phyloP scores from a whole-genome alignment of 106 monocot genomes.

The Dendrobium huoshanense region DNA sequence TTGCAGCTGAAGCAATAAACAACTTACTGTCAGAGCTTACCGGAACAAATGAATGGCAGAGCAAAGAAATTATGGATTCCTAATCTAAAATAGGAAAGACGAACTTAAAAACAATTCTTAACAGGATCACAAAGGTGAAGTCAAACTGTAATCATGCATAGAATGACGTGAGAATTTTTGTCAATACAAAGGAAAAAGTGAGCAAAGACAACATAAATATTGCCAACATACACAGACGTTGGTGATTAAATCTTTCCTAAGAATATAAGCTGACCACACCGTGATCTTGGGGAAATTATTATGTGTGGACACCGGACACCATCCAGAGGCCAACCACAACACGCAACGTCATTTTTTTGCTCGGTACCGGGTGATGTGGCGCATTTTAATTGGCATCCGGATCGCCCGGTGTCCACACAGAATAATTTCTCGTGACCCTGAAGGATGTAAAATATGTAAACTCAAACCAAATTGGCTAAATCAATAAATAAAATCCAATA shows the following conservation, averaged over 20 bases:
- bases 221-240: not conserved
- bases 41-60: not conserved
- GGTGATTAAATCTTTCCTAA: not conserved
- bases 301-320: too few relatives aligned
- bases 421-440: not conserved
- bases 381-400: too few relatives aligned
- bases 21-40: not conserved
- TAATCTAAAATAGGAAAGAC: not conserved
- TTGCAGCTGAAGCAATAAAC: conserved; percentile 42
- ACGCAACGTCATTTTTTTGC: too few relatives aligned
- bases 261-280: not conserved
- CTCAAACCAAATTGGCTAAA: not conserved
- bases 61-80: not conserved
- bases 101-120: not conserved
- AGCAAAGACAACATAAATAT: not conserved
- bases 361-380: too few relatives aligned
- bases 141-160: not conserved
- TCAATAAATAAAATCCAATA: not conserved
- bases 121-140: not conserved
- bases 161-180: not conserved
- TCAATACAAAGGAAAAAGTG: not conserved
- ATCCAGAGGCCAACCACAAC: too few relatives aligned
- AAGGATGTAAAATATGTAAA: not conserved
- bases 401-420: too few relatives aligned
- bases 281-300: too few relatives aligned